Conservation (phyloP, 148 eudicot genomes). For the Rhododendron mucronatum region DNA sequence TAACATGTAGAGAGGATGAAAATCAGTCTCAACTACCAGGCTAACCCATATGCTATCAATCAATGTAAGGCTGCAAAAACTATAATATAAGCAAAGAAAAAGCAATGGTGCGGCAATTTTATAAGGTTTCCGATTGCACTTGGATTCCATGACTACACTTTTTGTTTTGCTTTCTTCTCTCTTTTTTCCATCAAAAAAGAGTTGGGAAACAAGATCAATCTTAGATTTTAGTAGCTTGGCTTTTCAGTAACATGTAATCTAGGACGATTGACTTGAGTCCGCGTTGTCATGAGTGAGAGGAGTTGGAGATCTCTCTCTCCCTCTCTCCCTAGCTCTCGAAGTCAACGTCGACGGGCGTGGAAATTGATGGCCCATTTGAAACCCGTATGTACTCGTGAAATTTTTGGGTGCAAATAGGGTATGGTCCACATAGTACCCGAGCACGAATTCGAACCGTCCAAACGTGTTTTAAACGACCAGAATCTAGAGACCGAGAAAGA, state of each 20-base stretch:
- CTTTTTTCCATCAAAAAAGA: background rate
- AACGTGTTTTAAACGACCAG: too few relatives aligned
- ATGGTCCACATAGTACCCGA: too few relatives aligned
- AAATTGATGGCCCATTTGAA: conserved; percentile 2
- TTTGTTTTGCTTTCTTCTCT: background rate
- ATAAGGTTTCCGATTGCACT: background rate
- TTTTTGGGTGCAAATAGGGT: too few relatives aligned
- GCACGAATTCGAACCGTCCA: too few relatives aligned
- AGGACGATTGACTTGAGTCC: conserved; percentile 22
- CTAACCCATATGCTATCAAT: too few relatives aligned
- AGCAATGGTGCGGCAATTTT: conserved; percentile 7
- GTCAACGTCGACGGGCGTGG: conserved; percentile 18
- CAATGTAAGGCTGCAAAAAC: background rate
- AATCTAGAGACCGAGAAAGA: too few relatives aligned
- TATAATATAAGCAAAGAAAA: background rate
- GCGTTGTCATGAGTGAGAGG: conserved; percentile 21
- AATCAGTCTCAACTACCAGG: too few relatives aligned
- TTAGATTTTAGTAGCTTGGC: conserved; percentile 33
- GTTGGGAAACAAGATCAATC: conserved; percentile 21
- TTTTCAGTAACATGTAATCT: conserved; percentile 40
- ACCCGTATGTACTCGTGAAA: background rate
- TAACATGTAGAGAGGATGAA: too few relatives aligned
- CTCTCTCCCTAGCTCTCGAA: background rate
- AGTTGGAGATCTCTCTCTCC: conserved; percentile 15
- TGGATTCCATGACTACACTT: conserved; percentile 4